Base-by-base conservation (phyloP, 371 early-diverging fungal species). In the Actinomucor elegans region DNA sequence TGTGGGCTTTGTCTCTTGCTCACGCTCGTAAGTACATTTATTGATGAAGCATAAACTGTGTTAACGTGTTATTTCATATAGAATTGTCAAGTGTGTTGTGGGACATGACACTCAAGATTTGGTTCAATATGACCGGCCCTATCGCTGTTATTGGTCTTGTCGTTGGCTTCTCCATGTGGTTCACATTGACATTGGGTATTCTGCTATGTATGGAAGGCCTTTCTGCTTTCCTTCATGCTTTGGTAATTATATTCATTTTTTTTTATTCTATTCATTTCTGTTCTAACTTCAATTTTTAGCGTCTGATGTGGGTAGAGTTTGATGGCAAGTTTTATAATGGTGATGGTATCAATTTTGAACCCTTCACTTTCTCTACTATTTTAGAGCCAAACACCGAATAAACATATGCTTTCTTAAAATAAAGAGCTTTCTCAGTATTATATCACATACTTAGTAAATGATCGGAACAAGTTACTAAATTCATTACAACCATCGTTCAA, bases 271-370 rank as follows among this genome's bases (percentile, higher is more conserved):
- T 9, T 11, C 12, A 34, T 34, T 5, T 34, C 17, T 15, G 84
- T 99, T n/a, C n/a, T n/a, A n/a, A n/a, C n/a, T n/a, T n/a, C n/a
- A n/a, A n/a, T n/a, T n/a, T n/a, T n/a, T n/a, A n/a, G 29, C 93
- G 99, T 87, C 84, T 99, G 53, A 98, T 99, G 77, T 99, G 99
- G 99, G 97, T 99, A 45, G 99, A 99, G 79, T 99, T 99, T 77
- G 94, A 99, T 71, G 88, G 86, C 74, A 99, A 99, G 79, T 99
- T 99, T 72, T 99, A 98, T 68, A 59, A 59, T 35, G 79, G 73
- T 55, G 75, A 74, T 57, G 79, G 79, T 65, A 46, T 68, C 54
- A 65, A 65, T 7, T 78, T 78, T 54, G 71, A 78, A 48, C 79
- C 79, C 4, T 78, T 78, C 20, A 52, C 75, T 23, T 78, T 78